phyloP scores from a whole-genome alignment of 768 basidiomycete genomes.

The Trichaptum fuscoviolaceum region DNA sequence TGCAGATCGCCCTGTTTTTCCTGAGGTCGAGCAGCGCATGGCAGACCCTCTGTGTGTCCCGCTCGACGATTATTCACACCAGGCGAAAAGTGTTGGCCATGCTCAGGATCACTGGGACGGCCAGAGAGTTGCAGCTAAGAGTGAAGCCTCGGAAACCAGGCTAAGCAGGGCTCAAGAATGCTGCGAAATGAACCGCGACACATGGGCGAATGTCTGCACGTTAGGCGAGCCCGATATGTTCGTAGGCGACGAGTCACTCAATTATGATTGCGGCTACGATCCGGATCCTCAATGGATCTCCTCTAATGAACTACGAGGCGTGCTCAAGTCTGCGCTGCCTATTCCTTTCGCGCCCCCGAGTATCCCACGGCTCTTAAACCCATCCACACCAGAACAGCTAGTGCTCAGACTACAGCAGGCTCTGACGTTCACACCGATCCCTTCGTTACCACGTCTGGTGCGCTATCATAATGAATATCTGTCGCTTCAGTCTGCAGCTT shows the following conservation, averaged over 20 bases:
- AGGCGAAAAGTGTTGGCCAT: neutral
- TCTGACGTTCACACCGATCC: constrained; percentile 39
- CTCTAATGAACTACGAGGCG: neutral
- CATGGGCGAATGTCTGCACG: neutral
- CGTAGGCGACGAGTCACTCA: neutral
- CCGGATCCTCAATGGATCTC: constrained; percentile 1
- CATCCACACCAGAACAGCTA: neutral
- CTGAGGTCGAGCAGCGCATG: neutral
- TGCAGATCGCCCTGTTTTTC: too few relatives aligned
- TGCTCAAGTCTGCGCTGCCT: neutral
- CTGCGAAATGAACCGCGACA: neutral
- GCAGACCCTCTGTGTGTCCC: neutral
- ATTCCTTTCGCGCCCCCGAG: neutral
- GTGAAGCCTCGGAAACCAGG: neutral
- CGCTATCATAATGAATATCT: constrained; percentile 14
- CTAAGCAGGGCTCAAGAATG: neutral
- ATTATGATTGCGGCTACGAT: neutral
- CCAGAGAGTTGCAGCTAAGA: neutral
- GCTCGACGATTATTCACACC: neutral
- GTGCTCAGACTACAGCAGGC: neutral
- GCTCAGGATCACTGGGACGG: neutral
- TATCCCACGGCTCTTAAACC: neutral
- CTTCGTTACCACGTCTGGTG: constrained; percentile 34
- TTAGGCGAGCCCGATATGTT: neutral
- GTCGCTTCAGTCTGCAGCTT: constrained; percentile 32